Evolutionary conservation across 768 basidiomycete genomes (phyloP), one percentile per base, ranked within the genome.

Genomic region (Lyophyllum shimeji): DNA sequence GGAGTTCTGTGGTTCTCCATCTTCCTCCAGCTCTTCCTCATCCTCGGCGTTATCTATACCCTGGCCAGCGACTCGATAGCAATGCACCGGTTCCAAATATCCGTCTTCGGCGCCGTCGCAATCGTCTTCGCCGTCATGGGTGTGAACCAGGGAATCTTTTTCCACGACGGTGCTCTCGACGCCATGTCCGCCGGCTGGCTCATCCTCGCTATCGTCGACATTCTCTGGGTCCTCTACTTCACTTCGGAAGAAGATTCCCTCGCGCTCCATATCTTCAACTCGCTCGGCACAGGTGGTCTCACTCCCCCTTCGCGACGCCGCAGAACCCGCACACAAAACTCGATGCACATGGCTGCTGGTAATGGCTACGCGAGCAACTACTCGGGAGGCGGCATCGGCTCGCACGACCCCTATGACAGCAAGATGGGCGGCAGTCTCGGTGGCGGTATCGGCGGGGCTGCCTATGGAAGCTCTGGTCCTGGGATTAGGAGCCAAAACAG

Each of bases 181-280:
- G 93, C 95, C 7, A 86, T 94, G 80, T 89, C 90, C 25, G 93
- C 91, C 2, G 97, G 96, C 56, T 99, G 93, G 92, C 83, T 99
- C 64, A 85, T 99, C 59, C 83, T 96, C 51, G 77, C 94, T 29
- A 82, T 98, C 59, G 90, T 95, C 55, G 81, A 98, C 78, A 90
- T 98, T 67, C 74, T 98, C 56, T 99, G 96, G 96, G 85, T 95
- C 13, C 83, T 98, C 57, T 97, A 93, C 77, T 96, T 99, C 72
- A 97, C 95, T 2, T 92, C 95, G 1, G 95, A 98, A 66, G 95
- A 97, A 65, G 94, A 95, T 67, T 93, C 94, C 0, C 85, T 93
- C 60, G 73, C 81, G 25, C 82, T 94, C 48, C 82, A 95, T 71
- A 64, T 96, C 60, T 92, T 97, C 82, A 95, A 93, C 71, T 81